Evolutionary conservation across 225 moss, liverwort and hornwort genomes (phyloP), one percentile per base, ranked within the genome.

Genomic region (Physcomitrium patens): DNA sequence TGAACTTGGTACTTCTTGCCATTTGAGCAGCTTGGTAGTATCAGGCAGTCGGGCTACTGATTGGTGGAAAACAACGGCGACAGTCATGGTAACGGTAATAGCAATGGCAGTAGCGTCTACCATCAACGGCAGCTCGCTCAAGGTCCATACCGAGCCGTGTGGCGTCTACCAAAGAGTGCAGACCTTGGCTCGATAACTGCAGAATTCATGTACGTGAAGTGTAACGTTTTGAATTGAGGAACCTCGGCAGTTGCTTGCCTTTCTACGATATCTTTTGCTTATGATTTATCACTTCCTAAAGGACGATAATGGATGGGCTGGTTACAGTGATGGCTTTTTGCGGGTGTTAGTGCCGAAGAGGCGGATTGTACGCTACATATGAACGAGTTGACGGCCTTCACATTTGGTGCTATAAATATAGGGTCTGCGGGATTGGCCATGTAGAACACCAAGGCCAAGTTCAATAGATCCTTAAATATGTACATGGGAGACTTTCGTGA

Each of bases 81-180:
- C 12, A 83, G n/a, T 66, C 70, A 69, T 14, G 66, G 71, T 14
- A 14, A 81, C 44, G 64, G 49, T 48, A 84, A 81, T 63, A 84
- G 89, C 6, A 74, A 66, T 66, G 75, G 77, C 11, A 82, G 54
- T 41, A 89, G 87, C 23, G 89, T 92, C 42, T 96, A 94, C 78
- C 93, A 96, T 86, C 90, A 92, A 46, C 96, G 87, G 41, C 91
- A 96, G 63, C 85, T 96, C 81, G 92, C 90, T 14, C 94, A 92
- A 76, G 96, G 96, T 64, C 96, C 94, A 46, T 96, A 94, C 75
- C 91, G 94, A 79, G 94, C 94, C 72, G 78, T 94, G 16, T 96
- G 96, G 96, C 82, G 92, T 68, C 81, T 96, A 24, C 94, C 96
- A 9, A 94, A 91, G 78, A 91, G 92, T 79, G 84, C 83, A 23